Evolutionary conservation across 2,329 filamentous ascomycete species (phyloP).

Genomic region (Epichloe gansuensis): DNA sequence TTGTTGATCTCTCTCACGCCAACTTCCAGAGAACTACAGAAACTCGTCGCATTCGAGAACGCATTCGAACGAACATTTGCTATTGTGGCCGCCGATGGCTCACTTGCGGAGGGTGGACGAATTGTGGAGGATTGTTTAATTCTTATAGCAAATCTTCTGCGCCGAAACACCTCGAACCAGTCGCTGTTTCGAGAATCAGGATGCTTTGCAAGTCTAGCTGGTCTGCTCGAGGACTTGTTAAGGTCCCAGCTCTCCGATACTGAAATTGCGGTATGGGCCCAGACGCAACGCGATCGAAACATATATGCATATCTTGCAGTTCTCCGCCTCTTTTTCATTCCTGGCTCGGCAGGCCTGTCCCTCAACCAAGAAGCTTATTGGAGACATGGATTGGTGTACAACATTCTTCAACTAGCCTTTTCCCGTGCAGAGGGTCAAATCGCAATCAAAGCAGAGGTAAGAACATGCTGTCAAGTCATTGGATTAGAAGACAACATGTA

Average conservation of each 20-base stretch:
- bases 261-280: conserved; percentile 61
- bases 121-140: conserved; percentile 89
- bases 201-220: conserved; percentile 58
- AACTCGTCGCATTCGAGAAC: conserved; percentile 89
- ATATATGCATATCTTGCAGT: conserved; percentile 82
- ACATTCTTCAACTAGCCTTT: conserved; percentile 74
- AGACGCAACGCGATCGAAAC: conserved; percentile 74
- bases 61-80: conserved; percentile 78
- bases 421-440: conserved; percentile 51
- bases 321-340: conserved; percentile 70
- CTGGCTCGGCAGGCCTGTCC: conserved; percentile 65
- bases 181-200: conserved; percentile 86
- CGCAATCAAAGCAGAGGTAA: conserved; percentile 69
- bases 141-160: conserved; percentile 75
- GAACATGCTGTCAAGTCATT: conserved; percentile 10
- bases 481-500: not conserved
- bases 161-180: conserved; percentile 82
- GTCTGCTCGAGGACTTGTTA: conserved; percentile 50
- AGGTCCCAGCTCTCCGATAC: conserved; percentile 36
- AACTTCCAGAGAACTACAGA: conserved; percentile 77
- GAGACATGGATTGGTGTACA: conserved; percentile 66
- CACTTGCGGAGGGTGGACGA: conserved; percentile 68
- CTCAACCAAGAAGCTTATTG: conserved; percentile 81
- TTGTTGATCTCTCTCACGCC: conserved; percentile 81
- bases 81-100: conserved; percentile 72